Evolutionary conservation across 2,329 filamentous ascomycete genomes (phyloP).

Genomic region (Magnaporthiopsis rhizophila): DNA sequence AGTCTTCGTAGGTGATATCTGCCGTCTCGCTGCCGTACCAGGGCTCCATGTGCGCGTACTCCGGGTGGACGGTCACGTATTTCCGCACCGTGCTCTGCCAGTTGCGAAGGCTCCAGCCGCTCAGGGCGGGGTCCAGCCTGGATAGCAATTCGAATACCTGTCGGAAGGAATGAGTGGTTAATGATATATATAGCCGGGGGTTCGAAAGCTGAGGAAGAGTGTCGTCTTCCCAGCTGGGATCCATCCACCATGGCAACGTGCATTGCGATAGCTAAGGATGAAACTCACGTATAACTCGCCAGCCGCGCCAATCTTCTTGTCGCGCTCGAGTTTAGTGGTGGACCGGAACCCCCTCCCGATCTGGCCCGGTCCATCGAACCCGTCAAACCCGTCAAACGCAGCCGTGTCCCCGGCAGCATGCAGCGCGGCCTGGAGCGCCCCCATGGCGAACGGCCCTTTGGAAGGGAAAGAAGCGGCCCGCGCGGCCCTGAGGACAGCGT

Average conservation of each 20-base stretch:
- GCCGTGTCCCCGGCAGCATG: background rate
- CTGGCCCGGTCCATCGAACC: background rate
- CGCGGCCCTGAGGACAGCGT: constrained; percentile 9
- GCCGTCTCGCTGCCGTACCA: constrained; percentile 36
- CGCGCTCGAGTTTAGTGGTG: constrained; percentile 2
- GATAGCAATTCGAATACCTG: constrained; percentile 35
- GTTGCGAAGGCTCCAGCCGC: constrained; percentile 29
- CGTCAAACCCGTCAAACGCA: background rate
- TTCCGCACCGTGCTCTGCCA: constrained; percentile 44
- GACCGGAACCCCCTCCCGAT: constrained; percentile 1
- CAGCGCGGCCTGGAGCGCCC: background rate
- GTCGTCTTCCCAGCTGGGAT: too few relatives aligned
- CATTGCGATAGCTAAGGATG: too few relatives aligned
- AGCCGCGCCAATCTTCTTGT: constrained; percentile 15
- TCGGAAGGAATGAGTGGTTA: too few relatives aligned
- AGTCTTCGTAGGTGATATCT: constrained; percentile 38
- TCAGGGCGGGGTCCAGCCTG: constrained; percentile 18
- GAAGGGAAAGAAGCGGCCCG: constrained; percentile 4
- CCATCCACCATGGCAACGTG: too few relatives aligned
- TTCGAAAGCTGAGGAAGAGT: too few relatives aligned
- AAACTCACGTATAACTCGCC: constrained; percentile 16
- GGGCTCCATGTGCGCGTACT: constrained; percentile 29
- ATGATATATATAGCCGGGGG: too few relatives aligned
- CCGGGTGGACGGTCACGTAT: constrained; percentile 26
- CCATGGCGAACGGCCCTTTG: constrained; percentile 2